Conservation (phyloP, 2,329 filamentous ascomycete genomes). For the Botryotinia convoluta region DNA sequence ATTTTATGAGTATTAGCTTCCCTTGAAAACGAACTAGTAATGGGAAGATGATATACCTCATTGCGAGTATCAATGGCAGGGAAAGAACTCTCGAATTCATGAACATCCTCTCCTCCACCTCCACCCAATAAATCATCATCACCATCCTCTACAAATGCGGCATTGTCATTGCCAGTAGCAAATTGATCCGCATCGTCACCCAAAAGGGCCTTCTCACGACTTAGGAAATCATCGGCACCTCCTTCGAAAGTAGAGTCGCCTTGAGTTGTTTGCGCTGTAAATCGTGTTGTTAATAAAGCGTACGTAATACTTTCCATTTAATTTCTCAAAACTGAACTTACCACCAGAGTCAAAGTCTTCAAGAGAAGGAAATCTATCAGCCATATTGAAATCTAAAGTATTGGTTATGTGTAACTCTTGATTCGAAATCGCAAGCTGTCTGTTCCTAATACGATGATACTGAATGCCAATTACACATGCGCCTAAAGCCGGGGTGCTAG, state of each 20-base stretch:
- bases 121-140: slow-evolving; percentile 73
- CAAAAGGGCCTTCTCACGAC: slow-evolving; percentile 81
- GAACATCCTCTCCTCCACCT: slow-evolving; percentile 42
- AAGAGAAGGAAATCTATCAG: slow-evolving; percentile 58
- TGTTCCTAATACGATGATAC: slow-evolving; percentile 10
- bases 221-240: slow-evolving; percentile 77
- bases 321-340: slow-evolving; percentile 28
- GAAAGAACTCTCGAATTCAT: slow-evolving; percentile 81
- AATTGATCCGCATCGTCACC: slow-evolving; percentile 95
- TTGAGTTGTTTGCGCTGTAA: slow-evolving; percentile 62
- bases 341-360: slow-evolving; percentile 57
- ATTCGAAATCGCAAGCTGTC: slow-evolving; percentile 21
- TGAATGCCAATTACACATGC: slow-evolving; percentile 7
- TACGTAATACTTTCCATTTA: slow-evolving; percentile 9
- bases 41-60: slow-evolving; percentile 52
- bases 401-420: slow-evolving; percentile 17
- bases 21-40: slow-evolving; percentile 5
- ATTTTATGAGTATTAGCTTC: slow-evolving; percentile 1
- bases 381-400: slow-evolving; percentile 44
- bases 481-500: not conserved
- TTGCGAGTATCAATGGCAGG: slow-evolving; percentile 70
- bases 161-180: slow-evolving; percentile 68
- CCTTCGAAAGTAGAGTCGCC: slow-evolving; percentile 50
- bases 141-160: slow-evolving; percentile 60
- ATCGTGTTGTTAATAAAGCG: slow-evolving; percentile 24